Base-by-base conservation (phyloP, 805 yeast genomes). In the Cyberlindnera subsufficiens region DNA sequence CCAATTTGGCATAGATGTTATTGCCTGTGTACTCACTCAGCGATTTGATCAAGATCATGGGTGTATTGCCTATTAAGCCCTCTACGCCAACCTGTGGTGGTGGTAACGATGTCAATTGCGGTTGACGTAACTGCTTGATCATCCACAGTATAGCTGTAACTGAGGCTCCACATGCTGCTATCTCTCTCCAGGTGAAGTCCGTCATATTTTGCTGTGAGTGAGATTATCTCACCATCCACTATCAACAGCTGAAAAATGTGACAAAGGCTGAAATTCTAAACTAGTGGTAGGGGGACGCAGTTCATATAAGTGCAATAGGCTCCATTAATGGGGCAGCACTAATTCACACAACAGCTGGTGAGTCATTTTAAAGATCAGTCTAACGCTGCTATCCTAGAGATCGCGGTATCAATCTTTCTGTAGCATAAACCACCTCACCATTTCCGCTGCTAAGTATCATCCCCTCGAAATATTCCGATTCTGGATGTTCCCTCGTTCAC, bases 11-110 rank as follows among this genome's bases (percentile, higher is more conserved):
- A 59, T 79, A 86, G 4, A 91, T 77, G 34, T 84, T 81, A 56
- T 91, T 82, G 0, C 95, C 95, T 0, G 96, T 87, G 11, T 72
- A 63, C 13, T 69, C 62, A 1, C 93, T 80, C 11, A 91, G 69
- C 0, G 95, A 82, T 50, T 76, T 74, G 37, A 91, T 74, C 48
- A 76, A 75, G 15, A 91, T 80, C 61, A 91, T 56, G 1, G 96
- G 96, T 1, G 99, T 91, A 60, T 89, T 80, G 0, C 99, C 99
- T 17, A 91, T 88, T 16, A 89, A 73, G 13, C 84, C 88, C 38
- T 79, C 83, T 1, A 86, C 73, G 8, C 90, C 91, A n/a, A 67
- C 51, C 29, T 57, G 61, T 3, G 62, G 64, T 4, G 65, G 66
- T 8, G 67, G 53, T 11, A 59, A 50, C 15, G 44, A 22, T 2